A percentile compares a stretch with the other conserved stretches of the same genome.
Evolutionary conservation across 2,329 filamentous ascomycete species (phyloP).

Genomic region (Sphaceloma murrayae): DNA sequence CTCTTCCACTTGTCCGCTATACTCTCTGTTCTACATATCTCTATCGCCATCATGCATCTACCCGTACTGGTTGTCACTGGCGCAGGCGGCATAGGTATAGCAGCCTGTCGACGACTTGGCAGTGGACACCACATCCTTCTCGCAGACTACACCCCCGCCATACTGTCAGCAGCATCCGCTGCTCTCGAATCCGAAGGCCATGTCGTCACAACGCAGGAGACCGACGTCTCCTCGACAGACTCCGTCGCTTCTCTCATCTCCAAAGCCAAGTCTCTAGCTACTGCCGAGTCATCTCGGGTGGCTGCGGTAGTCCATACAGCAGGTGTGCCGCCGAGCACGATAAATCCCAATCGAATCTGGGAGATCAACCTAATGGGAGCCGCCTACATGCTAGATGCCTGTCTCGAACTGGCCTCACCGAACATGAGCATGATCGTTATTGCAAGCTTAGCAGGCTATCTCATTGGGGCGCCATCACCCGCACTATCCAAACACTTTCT

Average conservation of each 20-base stretch:
- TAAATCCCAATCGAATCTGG: neutral
- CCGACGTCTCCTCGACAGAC: constrained; percentile 2
- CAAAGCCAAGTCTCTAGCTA: neutral
- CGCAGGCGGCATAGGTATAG: constrained; percentile 6
- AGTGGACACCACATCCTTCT: constrained; percentile 8
- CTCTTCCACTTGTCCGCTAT: no score
- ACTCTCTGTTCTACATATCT: no score
- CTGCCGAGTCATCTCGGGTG: neutral
- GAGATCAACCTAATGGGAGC: constrained; percentile 2
- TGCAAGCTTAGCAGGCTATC: neutral
- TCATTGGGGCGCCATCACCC: neutral
- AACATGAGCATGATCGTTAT: neutral
- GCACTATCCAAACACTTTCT: neutral
- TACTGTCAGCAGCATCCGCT: neutral
- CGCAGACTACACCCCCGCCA: constrained; percentile 1
- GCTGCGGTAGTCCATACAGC: constrained; percentile 1
- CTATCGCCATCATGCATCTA: neutral
- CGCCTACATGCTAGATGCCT: neutral
- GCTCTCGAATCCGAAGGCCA: constrained; percentile 3
- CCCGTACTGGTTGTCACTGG: constrained; percentile 7
- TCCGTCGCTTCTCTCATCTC: neutral
- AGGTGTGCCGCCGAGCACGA: neutral
- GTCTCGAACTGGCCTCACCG: neutral
- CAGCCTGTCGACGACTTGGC: neutral
- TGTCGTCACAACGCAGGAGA: constrained; percentile 1